Conservation (phyloP, 345 rosid genomes). For the Schrenkiella parvula region DNA sequence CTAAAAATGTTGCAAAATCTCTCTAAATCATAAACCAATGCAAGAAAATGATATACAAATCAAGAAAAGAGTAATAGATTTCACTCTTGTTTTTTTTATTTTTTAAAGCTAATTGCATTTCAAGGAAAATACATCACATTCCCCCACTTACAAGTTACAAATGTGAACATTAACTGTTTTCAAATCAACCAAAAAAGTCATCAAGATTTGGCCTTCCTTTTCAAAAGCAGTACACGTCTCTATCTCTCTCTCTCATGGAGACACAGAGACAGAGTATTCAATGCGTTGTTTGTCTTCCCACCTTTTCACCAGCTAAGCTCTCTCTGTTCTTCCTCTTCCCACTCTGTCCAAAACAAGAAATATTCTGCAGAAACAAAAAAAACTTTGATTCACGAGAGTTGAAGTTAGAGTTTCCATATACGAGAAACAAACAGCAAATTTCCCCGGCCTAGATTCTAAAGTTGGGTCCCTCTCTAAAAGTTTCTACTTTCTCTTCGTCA, state of each 20-base stretch:
- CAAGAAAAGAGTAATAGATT: neutral
- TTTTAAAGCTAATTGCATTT: neutral
- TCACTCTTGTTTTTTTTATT: too few species aligned
- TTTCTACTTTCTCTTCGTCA: neutral
- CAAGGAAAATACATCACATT: neutral
- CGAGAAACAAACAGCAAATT: slow-evolving; percentile 7
- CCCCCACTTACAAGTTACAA: neutral
- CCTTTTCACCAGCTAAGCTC: slow-evolving; percentile 31
- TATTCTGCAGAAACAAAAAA: neutral
- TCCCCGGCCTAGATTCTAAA: neutral
- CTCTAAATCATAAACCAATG: slow-evolving; percentile 6
- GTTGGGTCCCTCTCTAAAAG: neutral
- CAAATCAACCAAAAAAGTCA: slow-evolving; percentile 23
- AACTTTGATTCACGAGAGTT: slow-evolving; percentile 18
- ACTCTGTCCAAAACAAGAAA: slow-evolving; percentile 13
- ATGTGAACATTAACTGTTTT: slow-evolving; percentile 29
- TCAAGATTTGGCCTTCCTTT: slow-evolving; percentile 21
- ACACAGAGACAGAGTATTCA: slow-evolving; percentile 28
- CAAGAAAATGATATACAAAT: neutral
- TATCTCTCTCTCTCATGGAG: slow-evolving; percentile 10
- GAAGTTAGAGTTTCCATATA: slow-evolving; percentile 12
- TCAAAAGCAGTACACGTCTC: slow-evolving; percentile 38
- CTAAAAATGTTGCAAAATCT: neutral
- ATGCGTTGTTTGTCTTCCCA: slow-evolving; percentile 28
- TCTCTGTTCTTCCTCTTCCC: slow-evolving; percentile 5